A percentile compares a stretch with the other conserved stretches of the same genome.
Evolutionary conservation across 192 early-diverging fungal species (phyloP).

Genomic region (Coemansia sp.): DNA sequence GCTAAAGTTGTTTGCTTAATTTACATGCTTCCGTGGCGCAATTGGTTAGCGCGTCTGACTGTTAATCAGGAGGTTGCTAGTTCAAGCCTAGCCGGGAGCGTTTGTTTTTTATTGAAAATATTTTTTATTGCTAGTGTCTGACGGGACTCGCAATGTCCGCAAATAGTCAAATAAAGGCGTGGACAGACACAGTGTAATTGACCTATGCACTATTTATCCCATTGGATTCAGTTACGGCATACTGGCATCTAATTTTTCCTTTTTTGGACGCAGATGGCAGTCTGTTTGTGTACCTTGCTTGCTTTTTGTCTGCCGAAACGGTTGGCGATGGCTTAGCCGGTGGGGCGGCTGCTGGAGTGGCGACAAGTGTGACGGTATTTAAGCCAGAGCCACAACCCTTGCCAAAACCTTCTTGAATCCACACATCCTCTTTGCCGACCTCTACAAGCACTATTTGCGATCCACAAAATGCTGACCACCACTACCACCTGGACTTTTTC

Average conservation of each 20-base stretch:
- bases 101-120: constrained; percentile 4
- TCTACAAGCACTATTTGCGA: background rate
- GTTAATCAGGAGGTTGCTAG: constrained; percentile 49
- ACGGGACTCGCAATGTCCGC: constrained; percentile 8
- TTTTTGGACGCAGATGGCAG: background rate
- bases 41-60: constrained; percentile 47
- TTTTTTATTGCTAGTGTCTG: constrained; percentile 4
- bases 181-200: background rate
- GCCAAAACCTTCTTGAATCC: background rate
- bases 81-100: constrained; percentile 11
- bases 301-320: background rate
- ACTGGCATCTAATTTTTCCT: background rate
- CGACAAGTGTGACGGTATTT: background rate
- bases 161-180: constrained; percentile 24
- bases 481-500: background rate
- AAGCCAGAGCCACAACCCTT: background rate
- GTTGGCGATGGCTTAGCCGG: constrained; percentile 9
- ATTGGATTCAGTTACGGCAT: background rate
- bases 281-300: background rate
- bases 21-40: constrained; percentile 43
- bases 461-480: background rate
- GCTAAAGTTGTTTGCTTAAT: background rate
- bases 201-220: constrained; percentile 6
- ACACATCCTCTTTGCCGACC: background rate
- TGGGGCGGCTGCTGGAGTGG: background rate